A percentile compares a stretch with the other conserved stretches of the same genome.
These are phyloP conservation scores for Eleusine indica DNA, from an alignment of 176 grass and related monocot genomes.

Conservation along the genomic window DNA sequence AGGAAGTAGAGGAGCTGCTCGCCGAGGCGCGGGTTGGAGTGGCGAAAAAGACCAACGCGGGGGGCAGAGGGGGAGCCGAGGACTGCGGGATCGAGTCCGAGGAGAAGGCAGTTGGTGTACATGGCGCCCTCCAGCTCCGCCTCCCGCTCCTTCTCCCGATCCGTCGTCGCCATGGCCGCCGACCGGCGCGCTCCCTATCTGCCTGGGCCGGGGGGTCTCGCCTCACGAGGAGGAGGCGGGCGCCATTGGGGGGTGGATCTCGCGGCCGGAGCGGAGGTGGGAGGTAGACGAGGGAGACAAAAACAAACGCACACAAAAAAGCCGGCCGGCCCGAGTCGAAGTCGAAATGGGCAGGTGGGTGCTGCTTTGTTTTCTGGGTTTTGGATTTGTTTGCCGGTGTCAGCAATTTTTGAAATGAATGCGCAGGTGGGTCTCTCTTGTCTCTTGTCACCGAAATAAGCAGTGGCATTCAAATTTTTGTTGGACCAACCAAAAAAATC, in stretches of 20 bases:
- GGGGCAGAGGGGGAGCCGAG: constrained; percentile 51
- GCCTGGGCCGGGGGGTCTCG: background rate
- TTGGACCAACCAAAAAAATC: background rate
- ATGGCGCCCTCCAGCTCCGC: constrained; percentile 99
- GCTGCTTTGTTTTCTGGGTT: background rate
- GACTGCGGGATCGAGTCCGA: constrained; percentile 90
- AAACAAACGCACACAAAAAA: background rate
- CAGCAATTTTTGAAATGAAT: background rate
- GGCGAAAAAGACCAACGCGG: constrained; percentile 81
- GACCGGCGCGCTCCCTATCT: background rate
- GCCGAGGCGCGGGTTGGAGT: constrained; percentile 94
- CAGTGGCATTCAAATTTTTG: background rate
- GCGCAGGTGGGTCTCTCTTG: background rate
- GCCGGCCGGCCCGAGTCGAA: background rate
- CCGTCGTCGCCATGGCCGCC: constrained; percentile 81
- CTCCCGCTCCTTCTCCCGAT: constrained; percentile 98
- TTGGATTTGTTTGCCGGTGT: background rate
- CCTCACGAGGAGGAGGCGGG: constrained; percentile 25
- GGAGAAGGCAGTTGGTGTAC: constrained; percentile 99
- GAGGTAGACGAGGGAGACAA: background rate
- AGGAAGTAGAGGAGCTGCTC: constrained; percentile 99
- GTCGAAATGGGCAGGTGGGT: constrained; percentile 23
- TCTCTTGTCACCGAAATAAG: background rate
- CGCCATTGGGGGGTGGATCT: constrained; percentile 43
- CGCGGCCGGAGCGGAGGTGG: constrained; percentile 6